phyloP scores from a whole-genome alignment of 2,329 filamentous ascomycete species.

The Diatrype stigma region DNA sequence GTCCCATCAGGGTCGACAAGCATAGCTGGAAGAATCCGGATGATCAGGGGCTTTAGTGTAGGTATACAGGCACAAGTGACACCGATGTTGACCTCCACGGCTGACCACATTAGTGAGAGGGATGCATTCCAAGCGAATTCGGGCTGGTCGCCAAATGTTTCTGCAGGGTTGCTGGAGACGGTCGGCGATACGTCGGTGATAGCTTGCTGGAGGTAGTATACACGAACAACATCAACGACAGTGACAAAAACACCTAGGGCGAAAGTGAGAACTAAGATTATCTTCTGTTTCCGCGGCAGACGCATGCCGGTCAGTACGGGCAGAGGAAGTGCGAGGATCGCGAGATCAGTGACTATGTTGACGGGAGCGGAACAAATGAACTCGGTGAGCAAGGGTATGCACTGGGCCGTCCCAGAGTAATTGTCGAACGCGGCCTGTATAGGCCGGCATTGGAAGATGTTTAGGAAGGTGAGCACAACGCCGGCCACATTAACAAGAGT shows the following conservation, averaged over 20 bases:
- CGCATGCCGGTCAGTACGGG: constrained; percentile 85
- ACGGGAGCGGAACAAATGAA: constrained; percentile 76
- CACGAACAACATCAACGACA: constrained; percentile 81
- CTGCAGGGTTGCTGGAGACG: constrained; percentile 31
- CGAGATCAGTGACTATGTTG: constrained; percentile 87
- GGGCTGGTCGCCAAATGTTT: constrained; percentile 47
- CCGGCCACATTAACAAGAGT: constrained; percentile 76
- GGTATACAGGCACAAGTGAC: constrained; percentile 92
- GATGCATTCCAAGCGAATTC: constrained; percentile 72
- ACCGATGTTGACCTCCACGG: constrained; percentile 84
- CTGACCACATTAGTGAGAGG: constrained; percentile 88
- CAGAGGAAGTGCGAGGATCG: constrained; percentile 81
- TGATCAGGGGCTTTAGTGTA: constrained; percentile 79
- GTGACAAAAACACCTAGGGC: constrained; percentile 82
- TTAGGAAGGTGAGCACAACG: constrained; percentile 75
- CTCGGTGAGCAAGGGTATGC: constrained; percentile 57
- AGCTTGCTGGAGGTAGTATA: constrained; percentile 83
- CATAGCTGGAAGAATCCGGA: constrained; percentile 56
- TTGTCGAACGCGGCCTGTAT: constrained; percentile 63
- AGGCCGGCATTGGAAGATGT: constrained; percentile 81
- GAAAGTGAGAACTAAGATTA: constrained; percentile 82
- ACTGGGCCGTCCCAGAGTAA: constrained; percentile 32
- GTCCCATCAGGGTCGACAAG: constrained; percentile 48
- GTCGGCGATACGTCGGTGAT: constrained; percentile 39
- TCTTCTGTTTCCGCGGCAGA: constrained; percentile 79